Evolutionary conservation across 768 basidiomycete genomes (phyloP).

Genomic region (Xerocomus brunneocitrinus): DNA sequence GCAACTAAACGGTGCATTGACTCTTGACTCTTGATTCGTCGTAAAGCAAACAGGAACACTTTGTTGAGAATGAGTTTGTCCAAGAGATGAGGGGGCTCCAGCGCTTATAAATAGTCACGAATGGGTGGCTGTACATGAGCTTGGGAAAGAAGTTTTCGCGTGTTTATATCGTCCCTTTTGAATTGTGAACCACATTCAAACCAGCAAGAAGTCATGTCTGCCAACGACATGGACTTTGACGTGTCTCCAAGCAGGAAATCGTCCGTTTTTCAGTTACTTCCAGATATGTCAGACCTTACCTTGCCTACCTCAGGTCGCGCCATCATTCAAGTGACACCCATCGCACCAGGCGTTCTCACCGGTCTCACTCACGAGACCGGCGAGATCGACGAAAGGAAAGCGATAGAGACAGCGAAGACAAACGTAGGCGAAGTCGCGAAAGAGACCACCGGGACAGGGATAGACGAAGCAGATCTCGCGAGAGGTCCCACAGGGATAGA

Average conservation of each 20-base stretch:
- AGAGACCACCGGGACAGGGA: conserved; percentile 47
- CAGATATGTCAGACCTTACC: conserved; percentile 1
- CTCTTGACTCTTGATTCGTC: too few relatives aligned
- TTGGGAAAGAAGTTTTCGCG: conserved; percentile 31
- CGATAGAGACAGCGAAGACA: conserved; percentile 54
- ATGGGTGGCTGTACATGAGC: conserved; percentile 22
- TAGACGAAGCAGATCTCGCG: conserved; percentile 45
- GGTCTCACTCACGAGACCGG: conserved; percentile 62
- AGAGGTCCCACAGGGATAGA: conserved; percentile 41
- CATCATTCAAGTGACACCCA: conserved; percentile 76
- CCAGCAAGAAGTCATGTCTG: conserved; percentile 35
- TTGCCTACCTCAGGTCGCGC: conserved; percentile 45
- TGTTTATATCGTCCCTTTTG: conserved; percentile 24
- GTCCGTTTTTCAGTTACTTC: conserved; percentile 37
- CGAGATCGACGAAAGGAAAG: conserved; percentile 41
- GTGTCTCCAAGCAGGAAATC: conserved; percentile 56
- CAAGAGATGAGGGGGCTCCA: too few relatives aligned
- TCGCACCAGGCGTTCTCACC: conserved; percentile 66
- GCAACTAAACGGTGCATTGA: too few relatives aligned
- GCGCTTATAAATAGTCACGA: background rate
- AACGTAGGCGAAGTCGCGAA: conserved; percentile 61
- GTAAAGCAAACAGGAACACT: too few relatives aligned
- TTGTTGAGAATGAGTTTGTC: too few relatives aligned
- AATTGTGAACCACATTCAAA: conserved; percentile 9
- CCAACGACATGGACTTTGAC: conserved; percentile 61